Conservation (phyloP, 1,284 basidiomycete species). For the Cyathus olla region DNA sequence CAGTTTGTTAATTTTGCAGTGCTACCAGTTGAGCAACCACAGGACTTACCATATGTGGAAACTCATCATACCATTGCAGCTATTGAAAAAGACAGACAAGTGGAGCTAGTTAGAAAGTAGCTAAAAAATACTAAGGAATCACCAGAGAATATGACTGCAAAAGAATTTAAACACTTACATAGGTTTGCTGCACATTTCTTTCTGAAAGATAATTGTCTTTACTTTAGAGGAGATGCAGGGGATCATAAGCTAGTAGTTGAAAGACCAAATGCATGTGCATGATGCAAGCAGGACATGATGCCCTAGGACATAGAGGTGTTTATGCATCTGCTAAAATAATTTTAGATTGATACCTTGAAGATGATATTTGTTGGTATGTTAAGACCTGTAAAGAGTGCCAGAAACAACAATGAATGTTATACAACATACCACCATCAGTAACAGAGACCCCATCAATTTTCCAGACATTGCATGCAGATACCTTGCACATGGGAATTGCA, state of each 20-base stretch:
- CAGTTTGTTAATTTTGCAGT: background rate
- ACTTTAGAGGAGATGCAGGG: background rate
- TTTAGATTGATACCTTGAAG: slow-evolving; percentile 29
- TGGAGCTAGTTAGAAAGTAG: background rate
- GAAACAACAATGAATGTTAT: slow-evolving; percentile 15
- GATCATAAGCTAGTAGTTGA: background rate
- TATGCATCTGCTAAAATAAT: slow-evolving; percentile 23
- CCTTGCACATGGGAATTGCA: slow-evolving; percentile 19
- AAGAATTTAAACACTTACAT: background rate
- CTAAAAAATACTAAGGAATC: background rate
- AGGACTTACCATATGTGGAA: background rate
- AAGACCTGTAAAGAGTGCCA: slow-evolving; percentile 43
- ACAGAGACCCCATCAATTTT: slow-evolving; percentile 23
- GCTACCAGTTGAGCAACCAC: background rate
- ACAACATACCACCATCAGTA: slow-evolving; percentile 19
- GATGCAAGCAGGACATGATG: slow-evolving; percentile 28
- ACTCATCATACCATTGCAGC: background rate
- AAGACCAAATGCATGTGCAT: slow-evolving; percentile 13
- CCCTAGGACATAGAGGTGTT: slow-evolving; percentile 32
- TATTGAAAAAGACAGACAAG: background rate
- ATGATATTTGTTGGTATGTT: slow-evolving; percentile 33
- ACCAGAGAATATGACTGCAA: background rate
- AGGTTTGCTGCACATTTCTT: background rate
- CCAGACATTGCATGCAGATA: slow-evolving; percentile 21
- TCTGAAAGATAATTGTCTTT: background rate